These are phyloP conservation scores for Mucor circinelloides DNA, from an alignment of 371 early-diverging fungal genomes.

Conservation along the genomic window DNA sequence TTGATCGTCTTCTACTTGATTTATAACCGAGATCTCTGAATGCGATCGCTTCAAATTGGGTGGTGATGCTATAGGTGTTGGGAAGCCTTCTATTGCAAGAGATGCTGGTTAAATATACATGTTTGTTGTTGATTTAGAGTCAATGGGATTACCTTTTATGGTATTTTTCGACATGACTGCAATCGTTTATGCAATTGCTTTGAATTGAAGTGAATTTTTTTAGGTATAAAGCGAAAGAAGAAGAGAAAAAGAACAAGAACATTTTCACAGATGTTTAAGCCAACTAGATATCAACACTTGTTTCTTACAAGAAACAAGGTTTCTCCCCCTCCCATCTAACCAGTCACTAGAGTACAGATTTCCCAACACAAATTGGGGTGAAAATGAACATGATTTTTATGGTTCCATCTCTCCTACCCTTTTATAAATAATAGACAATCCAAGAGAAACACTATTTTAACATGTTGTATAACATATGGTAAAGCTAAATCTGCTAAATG, in stretches of 20 bases:
- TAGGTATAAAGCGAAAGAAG: neutral
- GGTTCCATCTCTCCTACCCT: neutral
- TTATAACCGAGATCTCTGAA: neutral
- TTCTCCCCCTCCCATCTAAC: neutral
- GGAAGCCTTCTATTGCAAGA: neutral
- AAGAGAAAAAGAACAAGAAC: neutral
- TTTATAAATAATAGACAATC: neutral
- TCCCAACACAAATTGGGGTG: slow-evolving; percentile 3
- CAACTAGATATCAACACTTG: slow-evolving; percentile 1
- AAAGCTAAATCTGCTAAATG: slow-evolving; percentile 4
- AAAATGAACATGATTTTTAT: neutral
- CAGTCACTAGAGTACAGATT: neutral
- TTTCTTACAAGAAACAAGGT: neutral
- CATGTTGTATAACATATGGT: slow-evolving; percentile 64
- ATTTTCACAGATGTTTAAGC: neutral
- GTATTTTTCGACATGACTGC: slow-evolving; percentile 4
- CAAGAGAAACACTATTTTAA: neutral
- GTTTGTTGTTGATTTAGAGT: neutral
- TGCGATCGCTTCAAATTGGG: slow-evolving; percentile 1
- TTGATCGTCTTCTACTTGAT: neutral
- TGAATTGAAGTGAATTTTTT: neutral
- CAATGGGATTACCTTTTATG: neutral
- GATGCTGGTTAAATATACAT: neutral
- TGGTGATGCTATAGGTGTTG: neutral
- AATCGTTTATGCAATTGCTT: neutral